Evolutionary conservation across 2,329 filamentous ascomycete species (phyloP).

Genomic region (Cytospora piceicola): DNA sequence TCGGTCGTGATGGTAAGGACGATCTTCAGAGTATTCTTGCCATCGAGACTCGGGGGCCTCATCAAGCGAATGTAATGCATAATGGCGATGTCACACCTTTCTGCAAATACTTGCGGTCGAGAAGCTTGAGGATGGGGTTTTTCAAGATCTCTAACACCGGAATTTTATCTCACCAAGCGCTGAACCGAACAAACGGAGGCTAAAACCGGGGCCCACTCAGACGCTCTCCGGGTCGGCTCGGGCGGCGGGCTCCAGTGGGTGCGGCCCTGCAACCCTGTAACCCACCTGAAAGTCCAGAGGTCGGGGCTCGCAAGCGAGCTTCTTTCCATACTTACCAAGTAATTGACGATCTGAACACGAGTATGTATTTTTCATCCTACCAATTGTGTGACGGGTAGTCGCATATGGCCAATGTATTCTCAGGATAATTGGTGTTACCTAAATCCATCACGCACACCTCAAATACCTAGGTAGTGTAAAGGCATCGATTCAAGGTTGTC

Average conservation of each 20-base stretch:
- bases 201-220: background rate
- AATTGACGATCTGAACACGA: background rate
- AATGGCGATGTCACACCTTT: background rate
- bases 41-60: slow-evolving; percentile 48
- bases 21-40: slow-evolving; percentile 43
- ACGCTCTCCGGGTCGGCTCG: background rate
- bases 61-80: slow-evolving; percentile 65
- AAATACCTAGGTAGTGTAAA: too few relatives aligned
- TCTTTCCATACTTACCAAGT: too few relatives aligned
- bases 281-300: background rate
- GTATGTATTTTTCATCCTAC: too few relatives aligned
- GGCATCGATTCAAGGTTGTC: background rate
- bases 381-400: too few relatives aligned
- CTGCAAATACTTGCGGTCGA: background rate
- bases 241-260: background rate
- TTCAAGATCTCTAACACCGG: background rate
- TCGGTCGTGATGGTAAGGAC: slow-evolving; percentile 62
- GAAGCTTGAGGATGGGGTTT: background rate
- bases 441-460: too few relatives aligned
- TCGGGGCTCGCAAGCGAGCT: background rate
- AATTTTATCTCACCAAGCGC: background rate
- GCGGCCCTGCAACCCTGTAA: background rate
- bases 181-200: background rate
- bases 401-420: too few relatives aligned
- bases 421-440: too few relatives aligned